These are phyloP conservation scores for Opeltia flavorubescens DNA, from an alignment of 495 filamentous ascomycete genomes.

Conservation along the genomic window DNA sequence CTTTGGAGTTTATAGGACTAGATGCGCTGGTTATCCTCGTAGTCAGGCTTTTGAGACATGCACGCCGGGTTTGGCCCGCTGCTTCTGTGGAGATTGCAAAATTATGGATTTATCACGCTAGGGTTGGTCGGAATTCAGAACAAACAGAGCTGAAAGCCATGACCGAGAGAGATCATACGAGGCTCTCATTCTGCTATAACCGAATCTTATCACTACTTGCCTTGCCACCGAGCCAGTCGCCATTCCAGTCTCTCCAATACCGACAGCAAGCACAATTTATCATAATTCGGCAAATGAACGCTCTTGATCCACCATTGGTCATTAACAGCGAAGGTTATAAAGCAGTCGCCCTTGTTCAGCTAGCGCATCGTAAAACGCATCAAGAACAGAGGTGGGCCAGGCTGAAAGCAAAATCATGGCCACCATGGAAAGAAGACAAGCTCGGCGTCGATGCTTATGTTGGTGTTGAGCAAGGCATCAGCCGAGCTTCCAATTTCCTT, in stretches of 20 bases:
- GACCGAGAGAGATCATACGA: background rate
- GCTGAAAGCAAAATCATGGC: conserved; percentile 51
- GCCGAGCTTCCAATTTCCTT: conserved; percentile 42
- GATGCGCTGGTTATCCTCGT: conserved; percentile 21
- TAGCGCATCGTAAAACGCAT: conserved; percentile 48
- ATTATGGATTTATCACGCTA: conserved; percentile 15
- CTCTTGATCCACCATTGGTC: conserved; percentile 37
- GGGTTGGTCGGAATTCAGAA: background rate
- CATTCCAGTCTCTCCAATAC: conserved; percentile 31
- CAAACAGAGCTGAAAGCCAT: background rate
- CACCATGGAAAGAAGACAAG: conserved; percentile 54
- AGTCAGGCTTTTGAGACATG: conserved; percentile 43
- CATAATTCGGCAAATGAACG: conserved; percentile 46
- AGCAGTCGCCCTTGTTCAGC: conserved; percentile 41
- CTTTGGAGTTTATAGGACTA: conserved; percentile 22
- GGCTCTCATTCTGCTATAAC: conserved; percentile 31
- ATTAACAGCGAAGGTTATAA: conserved; percentile 50
- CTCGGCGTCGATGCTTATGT: conserved; percentile 43
- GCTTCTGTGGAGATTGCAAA: conserved; percentile 32
- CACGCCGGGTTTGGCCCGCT: conserved; percentile 41
- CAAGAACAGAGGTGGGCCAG: conserved; percentile 43
- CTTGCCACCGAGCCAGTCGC: conserved; percentile 30
- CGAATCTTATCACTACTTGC: conserved; percentile 40
- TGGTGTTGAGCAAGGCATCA: conserved; percentile 39
- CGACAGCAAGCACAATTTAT: conserved; percentile 52